A percentile compares a stretch with the other conserved stretches of the same genome.
Evolutionary conservation across 768 basidiomycete genomes (phyloP).

Genomic region (Mycena metata): DNA sequence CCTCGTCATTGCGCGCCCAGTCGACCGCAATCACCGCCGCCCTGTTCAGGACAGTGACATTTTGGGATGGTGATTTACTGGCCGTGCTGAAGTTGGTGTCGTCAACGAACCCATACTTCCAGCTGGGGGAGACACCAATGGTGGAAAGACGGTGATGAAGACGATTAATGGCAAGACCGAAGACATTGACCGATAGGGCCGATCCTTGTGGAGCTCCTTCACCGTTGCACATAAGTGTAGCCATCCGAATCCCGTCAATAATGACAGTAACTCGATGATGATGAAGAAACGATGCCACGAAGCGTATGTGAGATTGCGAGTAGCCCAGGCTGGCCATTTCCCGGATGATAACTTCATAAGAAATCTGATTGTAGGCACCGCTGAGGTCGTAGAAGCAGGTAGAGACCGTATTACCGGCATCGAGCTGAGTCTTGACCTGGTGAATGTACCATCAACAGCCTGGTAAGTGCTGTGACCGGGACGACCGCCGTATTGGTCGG

Average conservation of each 20-base stretch:
- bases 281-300: no score
- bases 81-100: slow-evolving; percentile 5
- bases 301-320: no score
- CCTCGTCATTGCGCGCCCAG: not conserved
- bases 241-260: not conserved
- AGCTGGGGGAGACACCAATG: not conserved
- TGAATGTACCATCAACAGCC: no score
- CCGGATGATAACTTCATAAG: no score
- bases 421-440: no score
- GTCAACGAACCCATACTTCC: slow-evolving; percentile 6
- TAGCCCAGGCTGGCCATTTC: no score
- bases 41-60: not conserved
- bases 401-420: no score
- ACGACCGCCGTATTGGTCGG: no score
- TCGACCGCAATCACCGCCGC: not conserved
- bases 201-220: slow-evolving; percentile 2
- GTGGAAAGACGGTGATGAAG: not conserved
- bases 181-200: not conserved
- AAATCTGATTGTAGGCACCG: no score
- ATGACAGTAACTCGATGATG: no score
- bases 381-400: no score
- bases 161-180: slow-evolving; percentile 8
- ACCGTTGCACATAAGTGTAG: not conserved
- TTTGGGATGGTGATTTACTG: not conserved
- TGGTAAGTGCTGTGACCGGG: no score